Percentiles rank a stretch among this genome's conserved stretches.
Conservation (phyloP, 805 yeast species). For the Hanseniaspora valbyensis region DNA sequence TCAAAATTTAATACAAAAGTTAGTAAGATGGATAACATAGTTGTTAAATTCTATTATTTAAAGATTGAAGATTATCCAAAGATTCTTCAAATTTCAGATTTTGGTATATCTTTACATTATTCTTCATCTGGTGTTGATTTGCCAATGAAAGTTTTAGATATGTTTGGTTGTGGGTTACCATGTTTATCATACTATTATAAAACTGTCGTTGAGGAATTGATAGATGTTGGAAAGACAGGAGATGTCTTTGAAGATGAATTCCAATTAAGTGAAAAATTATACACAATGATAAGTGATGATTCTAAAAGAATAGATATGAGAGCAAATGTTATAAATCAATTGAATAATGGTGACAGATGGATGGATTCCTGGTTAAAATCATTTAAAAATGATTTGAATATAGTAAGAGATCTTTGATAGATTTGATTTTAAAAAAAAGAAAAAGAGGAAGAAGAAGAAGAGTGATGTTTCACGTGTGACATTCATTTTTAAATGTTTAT, state of each 20-base stretch:
- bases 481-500: no score
- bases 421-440: no score
- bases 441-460: no score
- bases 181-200: conserved; percentile 68
- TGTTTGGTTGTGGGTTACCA: conserved; percentile 93
- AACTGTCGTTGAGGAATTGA: conserved; percentile 61
- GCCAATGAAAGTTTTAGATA: conserved; percentile 94
- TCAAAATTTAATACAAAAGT: conserved; percentile 34
- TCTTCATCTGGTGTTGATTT: conserved; percentile 89
- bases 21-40: conserved; percentile 35
- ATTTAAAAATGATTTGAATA: background rate
- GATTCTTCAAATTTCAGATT: conserved; percentile 63
- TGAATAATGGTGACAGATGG: conserved; percentile 8
- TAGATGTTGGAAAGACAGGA: conserved; percentile 61
- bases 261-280: background rate
- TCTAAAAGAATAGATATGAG: background rate
- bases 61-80: conserved; percentile 66
- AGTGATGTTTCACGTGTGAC: no score
- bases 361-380: conserved; percentile 3
- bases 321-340: background rate
- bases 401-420: background rate
- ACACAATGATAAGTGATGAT: background rate
- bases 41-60: conserved; percentile 65
- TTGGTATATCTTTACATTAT: conserved; percentile 81
- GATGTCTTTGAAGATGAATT: conserved; percentile 21